Evolutionary conservation across 306 rosid genomes (phyloP).

Genomic region (Vachellia collinsii): DNA sequence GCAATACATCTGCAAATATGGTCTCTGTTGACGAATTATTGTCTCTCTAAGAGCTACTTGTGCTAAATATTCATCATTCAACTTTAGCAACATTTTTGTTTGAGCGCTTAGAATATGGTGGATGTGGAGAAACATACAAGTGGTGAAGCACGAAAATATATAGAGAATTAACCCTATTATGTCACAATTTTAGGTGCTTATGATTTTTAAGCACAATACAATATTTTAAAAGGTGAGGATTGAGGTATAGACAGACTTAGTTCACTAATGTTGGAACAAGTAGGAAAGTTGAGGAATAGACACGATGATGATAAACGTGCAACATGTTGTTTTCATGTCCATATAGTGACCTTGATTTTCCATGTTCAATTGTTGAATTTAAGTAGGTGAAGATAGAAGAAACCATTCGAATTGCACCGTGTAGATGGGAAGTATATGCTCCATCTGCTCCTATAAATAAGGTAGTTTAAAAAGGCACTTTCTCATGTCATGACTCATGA

Average conservation of each 20-base stretch:
- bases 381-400: not conserved
- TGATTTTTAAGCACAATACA: not conserved
- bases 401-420: not conserved
- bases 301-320: not conserved
- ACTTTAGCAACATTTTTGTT: slow-evolving; percentile 18
- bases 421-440: not conserved
- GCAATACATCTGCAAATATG: slow-evolving; percentile 48
- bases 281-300: not conserved
- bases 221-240: not conserved
- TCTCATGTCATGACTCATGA: too few relatives aligned
- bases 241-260: not conserved
- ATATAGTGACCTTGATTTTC: not conserved
- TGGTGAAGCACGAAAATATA: not conserved
- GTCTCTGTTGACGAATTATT: slow-evolving; percentile 49
- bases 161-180: not conserved
- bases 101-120: not conserved
- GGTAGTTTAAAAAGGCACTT: not conserved
- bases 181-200: not conserved
- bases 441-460: not conserved
- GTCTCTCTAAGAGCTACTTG: slow-evolving; percentile 45
- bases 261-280: not conserved
- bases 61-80: slow-evolving; percentile 18
- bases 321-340: not conserved
- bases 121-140: not conserved
- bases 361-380: not conserved